These are phyloP conservation scores for Coemansia sp. DNA, from an alignment of 192 early-diverging fungal genomes.

Conservation along the genomic window DNA sequence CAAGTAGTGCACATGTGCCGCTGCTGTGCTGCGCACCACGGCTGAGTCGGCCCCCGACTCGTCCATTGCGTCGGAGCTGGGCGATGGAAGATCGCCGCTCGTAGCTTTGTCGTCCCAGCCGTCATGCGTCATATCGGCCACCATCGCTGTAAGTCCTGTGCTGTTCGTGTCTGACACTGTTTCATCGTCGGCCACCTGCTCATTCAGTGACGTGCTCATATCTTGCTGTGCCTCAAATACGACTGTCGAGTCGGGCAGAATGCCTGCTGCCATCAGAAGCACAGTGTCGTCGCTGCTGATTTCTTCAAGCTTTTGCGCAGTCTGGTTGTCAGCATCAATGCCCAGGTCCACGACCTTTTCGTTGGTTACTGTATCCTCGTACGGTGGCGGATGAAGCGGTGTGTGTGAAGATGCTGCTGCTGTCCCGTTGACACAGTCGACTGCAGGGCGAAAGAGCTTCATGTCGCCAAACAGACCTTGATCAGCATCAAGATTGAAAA, in stretches of 20 bases:
- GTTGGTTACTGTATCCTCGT: neutral
- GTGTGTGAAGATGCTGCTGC: neutral
- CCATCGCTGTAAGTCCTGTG: neutral
- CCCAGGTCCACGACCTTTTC: constrained; percentile 1
- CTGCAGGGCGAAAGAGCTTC: constrained; percentile 9
- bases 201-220: neutral
- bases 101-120: neutral
- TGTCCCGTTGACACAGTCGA: neutral
- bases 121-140: neutral
- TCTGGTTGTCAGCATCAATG: neutral
- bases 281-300: constrained; percentile 4
- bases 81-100: neutral
- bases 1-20: constrained; percentile 44
- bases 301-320: constrained; percentile 1
- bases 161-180: neutral
- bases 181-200: neutral
- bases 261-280: constrained; percentile 12
- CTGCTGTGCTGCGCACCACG: neutral
- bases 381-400: neutral
- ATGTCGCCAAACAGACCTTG: neutral
- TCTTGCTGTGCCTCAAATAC: constrained; percentile 13
- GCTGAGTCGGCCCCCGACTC: neutral
- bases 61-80: constrained; percentile 1
- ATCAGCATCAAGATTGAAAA: constrained; percentile 3
- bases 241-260: constrained; percentile 23